Percentiles rank a stretch among this genome's conserved stretches.
phyloP scores from a whole-genome alignment of 1,284 basidiomycete genomes.

The Cutaneotrichosporon mucoides region DNA sequence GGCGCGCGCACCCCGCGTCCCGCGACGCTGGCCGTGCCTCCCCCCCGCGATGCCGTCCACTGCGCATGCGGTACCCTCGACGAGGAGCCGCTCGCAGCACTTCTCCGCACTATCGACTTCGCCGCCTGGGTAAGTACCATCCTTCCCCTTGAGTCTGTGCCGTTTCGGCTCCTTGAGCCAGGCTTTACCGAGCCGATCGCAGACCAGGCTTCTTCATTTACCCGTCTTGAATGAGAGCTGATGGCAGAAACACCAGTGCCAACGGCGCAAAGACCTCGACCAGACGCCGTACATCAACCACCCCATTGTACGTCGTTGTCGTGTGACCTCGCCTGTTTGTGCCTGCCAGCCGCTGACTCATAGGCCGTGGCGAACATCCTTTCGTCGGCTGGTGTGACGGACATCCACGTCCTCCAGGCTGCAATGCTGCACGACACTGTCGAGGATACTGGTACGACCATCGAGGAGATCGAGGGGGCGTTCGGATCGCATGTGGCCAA shows the following conservation, averaged over 20 bases:
- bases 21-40: conserved; percentile 8
- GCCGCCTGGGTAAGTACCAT: conserved; percentile 41
- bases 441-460: conserved; percentile 49
- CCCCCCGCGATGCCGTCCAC: conserved; percentile 7
- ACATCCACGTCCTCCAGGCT: conserved; percentile 44
- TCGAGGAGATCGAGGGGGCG: conserved; percentile 37
- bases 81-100: conserved; percentile 19
- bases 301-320: conserved; percentile 31
- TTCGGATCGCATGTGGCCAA: conserved; percentile 46
- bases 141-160: not conserved
- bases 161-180: too few relatives aligned
- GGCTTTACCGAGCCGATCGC: not conserved
- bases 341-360: not conserved
- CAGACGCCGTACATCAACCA: conserved; percentile 50
- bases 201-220: too few relatives aligned
- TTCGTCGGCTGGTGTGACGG: conserved; percentile 41
- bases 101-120: conserved; percentile 46
- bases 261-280: conserved; percentile 47
- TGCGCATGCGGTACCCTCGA: conserved; percentile 9
- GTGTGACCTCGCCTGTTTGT: too few relatives aligned
- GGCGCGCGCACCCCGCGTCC: conserved; percentile 13
- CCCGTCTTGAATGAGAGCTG: not conserved
- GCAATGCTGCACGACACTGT: conserved; percentile 51
- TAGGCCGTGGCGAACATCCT: conserved; percentile 47
- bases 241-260: conserved; percentile 46